These are phyloP conservation scores for Aulographum hederae DNA, from an alignment of 2,329 filamentous ascomycete species.

Conservation along the genomic window DNA sequence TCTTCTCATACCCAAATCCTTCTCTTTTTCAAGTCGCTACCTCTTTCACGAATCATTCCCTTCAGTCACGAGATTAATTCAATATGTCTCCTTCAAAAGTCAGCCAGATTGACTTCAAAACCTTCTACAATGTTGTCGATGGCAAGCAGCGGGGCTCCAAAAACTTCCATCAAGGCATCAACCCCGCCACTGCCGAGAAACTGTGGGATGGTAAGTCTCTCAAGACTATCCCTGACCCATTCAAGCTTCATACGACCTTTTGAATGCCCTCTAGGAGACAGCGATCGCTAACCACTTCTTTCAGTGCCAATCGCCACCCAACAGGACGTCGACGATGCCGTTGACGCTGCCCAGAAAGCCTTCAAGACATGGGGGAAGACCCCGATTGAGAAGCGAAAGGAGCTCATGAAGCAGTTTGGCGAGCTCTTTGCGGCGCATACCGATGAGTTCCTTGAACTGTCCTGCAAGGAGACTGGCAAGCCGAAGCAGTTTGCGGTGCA, in stretches of 20 bases:
- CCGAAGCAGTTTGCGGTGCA: constrained; percentile 7
- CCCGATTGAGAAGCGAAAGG: constrained; percentile 18
- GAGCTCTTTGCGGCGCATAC: constrained; percentile 14
- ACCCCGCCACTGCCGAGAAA: constrained; percentile 5
- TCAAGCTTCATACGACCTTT: neutral
- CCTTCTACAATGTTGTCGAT: constrained; percentile 21
- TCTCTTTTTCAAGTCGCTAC: neutral
- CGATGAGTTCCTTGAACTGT: constrained; percentile 16
- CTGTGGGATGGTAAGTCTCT: constrained; percentile 4
- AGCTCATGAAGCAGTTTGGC: constrained; percentile 14
- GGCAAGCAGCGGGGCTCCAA: constrained; percentile 15
- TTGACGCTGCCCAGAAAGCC: constrained; percentile 16
- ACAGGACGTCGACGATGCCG: constrained; percentile 20
- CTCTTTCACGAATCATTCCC: neutral
- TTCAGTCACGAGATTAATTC: constrained; percentile 1
- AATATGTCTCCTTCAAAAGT: constrained; percentile 28
- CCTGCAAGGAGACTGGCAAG: constrained; percentile 20
- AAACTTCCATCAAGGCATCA: constrained; percentile 5
- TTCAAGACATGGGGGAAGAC: constrained; percentile 16
- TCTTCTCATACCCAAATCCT: too few relatives aligned
- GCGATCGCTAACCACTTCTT: neutral
- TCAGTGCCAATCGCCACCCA: constrained; percentile 16
- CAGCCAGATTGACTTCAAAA: constrained; percentile 16
- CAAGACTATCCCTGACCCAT: neutral
- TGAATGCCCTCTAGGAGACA: too few relatives aligned